A percentile compares a stretch with the other conserved stretches of the same genome.
phyloP scores from a whole-genome alignment of 257 asterid genomes.

The Dorcoceras hygrometricum region DNA sequence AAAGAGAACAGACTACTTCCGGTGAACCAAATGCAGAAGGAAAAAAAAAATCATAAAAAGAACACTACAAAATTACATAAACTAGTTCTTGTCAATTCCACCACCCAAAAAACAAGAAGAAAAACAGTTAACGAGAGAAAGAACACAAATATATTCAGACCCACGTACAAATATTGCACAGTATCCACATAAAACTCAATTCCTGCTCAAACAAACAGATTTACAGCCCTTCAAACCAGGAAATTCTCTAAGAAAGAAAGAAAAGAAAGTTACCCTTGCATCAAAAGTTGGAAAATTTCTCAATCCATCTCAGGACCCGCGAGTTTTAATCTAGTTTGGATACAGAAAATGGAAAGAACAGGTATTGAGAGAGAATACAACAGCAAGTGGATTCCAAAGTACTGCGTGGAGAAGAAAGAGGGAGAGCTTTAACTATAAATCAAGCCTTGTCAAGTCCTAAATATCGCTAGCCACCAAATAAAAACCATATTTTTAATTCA shows the following conservation, averaged over 20 bases:
- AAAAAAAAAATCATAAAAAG: slow-evolving; percentile 19
- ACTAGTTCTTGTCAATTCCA: slow-evolving; percentile 9
- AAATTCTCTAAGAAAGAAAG: slow-evolving; percentile 10
- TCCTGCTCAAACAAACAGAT: neutral
- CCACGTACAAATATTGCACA: slow-evolving; percentile 18
- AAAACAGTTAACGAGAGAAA: too few species aligned
- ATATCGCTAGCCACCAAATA: slow-evolving; percentile 5
- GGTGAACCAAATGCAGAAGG: slow-evolving; percentile 26
- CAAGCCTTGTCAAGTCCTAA: slow-evolving; percentile 27
- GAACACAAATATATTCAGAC: slow-evolving; percentile 4
- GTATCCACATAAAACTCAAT: slow-evolving; percentile 7
- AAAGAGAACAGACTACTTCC: neutral
- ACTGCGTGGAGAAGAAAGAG: slow-evolving; percentile 14
- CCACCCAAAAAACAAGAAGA: neutral
- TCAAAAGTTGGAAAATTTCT: slow-evolving; percentile 30
- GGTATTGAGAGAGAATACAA: slow-evolving; percentile 19
- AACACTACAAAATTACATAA: slow-evolving; percentile 2
- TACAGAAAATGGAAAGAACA: slow-evolving; percentile 30
- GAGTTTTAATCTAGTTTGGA: slow-evolving; percentile 29
- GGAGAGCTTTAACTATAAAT: slow-evolving; percentile 7
- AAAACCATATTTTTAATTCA: too few species aligned
- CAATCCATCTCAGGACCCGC: slow-evolving; percentile 29
- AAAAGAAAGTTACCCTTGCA: slow-evolving; percentile 35
- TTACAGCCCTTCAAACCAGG: slow-evolving; percentile 7
- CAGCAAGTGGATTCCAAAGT: slow-evolving; percentile 27